Evolutionary conservation across 768 basidiomycete species (phyloP).

Genomic region (Crassisporium funariophilum): DNA sequence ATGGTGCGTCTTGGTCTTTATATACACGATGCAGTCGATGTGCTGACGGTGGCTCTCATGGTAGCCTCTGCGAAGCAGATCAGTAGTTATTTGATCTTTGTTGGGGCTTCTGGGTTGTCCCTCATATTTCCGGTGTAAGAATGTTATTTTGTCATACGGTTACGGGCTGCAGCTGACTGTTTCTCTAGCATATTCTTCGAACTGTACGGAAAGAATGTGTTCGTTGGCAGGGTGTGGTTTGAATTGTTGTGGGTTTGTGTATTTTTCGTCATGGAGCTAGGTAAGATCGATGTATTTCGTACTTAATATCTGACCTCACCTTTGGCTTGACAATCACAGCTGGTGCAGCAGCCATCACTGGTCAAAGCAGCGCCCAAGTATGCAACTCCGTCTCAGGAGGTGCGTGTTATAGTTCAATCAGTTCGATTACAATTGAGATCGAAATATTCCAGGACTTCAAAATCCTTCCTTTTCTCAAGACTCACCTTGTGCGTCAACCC

Average conservation of each 20-base stretch:
- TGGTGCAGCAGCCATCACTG: constrained; percentile 25
- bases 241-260: constrained; percentile 63
- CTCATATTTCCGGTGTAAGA: constrained; percentile 63
- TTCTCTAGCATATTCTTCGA: constrained; percentile 62
- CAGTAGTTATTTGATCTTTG: constrained; percentile 60
- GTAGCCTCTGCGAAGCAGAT: constrained; percentile 40
- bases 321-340: constrained; percentile 8
- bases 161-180: not conserved
- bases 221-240: constrained; percentile 70
- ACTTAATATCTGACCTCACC: not conserved
- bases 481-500: constrained; percentile 51
- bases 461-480: constrained; percentile 9
- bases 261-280: constrained; percentile 60
- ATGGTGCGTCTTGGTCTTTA: constrained; percentile 36
- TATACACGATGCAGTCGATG: not conserved
- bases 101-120: constrained; percentile 59
- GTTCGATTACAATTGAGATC: no score
- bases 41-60: constrained; percentile 1
- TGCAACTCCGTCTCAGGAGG: constrained; percentile 14
- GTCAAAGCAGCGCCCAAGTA: constrained; percentile 17
- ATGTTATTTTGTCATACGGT: not conserved
- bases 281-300: constrained; percentile 41
- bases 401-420: constrained; percentile 7
- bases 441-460: constrained; percentile 1
- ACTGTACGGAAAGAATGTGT: constrained; percentile 48